Evolutionary conservation across 2,329 filamentous ascomycete species (phyloP), one percentile per base, ranked within the genome.

Genomic region (Trichoderma koningiopsis): DNA sequence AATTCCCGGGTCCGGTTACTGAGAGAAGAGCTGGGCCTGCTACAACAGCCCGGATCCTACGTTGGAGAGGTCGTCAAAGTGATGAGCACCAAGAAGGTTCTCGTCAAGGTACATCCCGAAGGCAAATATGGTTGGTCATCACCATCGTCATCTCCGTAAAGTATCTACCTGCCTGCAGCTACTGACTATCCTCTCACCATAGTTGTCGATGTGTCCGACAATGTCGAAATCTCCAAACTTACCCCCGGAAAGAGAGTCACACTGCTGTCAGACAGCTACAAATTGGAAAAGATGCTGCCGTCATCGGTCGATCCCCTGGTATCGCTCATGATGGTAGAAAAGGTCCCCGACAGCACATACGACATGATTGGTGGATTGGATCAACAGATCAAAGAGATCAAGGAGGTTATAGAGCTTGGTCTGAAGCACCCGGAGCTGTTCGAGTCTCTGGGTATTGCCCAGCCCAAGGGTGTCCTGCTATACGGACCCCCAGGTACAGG

Each of bases 291-390:
- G 86, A 96, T 98, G 84, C 89, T 99, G 11, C 96, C 96, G 24
- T 98, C 96, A 68, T 99, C 96, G 24, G 96, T 99, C 78, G 96
- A 99, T 79, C 96, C 96, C 47, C 91, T 99, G 70, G 96, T 99
- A 69, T 99, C 96, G 43, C 92, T 99, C 80, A 99, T 99, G 96
- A 99, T 99, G 96, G 96, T 99, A 64, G 96, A 99, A 81, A 99
- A 99, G 87, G 96, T 99, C 19, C 96, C 96, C 19, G 96, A 99
- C 86, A 97, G 94, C 84, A 99, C 96, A 79, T 99, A 99, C 86
- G 96, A 99, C 84, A 99, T 99, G 96, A 99, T 99, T 80, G 96
- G 96, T 83, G 96, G 96, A 74, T 85, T 99, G 72, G 96, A 99
- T 80, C 95, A 99, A 81, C 96, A 99, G 80, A 98, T 99, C 85